Base-by-base conservation (phyloP, 768 basidiomycete species). In the Boletus huronensis region DNA sequence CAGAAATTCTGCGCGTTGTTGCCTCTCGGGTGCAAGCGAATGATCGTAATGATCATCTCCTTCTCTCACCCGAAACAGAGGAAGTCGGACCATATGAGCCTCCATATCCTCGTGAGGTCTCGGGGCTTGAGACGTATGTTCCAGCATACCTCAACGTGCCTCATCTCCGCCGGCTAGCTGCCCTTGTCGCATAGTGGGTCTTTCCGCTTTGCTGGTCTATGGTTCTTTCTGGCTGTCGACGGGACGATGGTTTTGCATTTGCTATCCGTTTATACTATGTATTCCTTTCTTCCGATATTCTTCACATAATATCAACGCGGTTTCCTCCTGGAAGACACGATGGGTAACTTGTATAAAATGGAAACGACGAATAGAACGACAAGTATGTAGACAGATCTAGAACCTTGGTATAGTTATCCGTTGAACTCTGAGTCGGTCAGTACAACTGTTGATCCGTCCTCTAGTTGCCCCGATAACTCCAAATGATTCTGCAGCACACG, bases 61-160 rank as follows among this genome's bases (percentile, higher is more conserved):
- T 99, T 54, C 85, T 99, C 48, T 85, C 93, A 29, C 95, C 96
- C 28, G 97, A 98, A 72, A 92, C 90, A 40, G 97, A 98, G 67
- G 97, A 98, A 74, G 96, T 97, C 21, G 93, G 93, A 26, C 88
- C 93, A 48, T 98, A 93, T 68, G 95, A 98, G 69, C 77, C 94
- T 43, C 95, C 97, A 2, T 79, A 95, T 51, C 91, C 95, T 21
- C 85, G 97, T 54, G 95, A 98, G 65, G 94, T 98, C 40, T 90
- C 90, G 2, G 96, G 93, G 21, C 75, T 99, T 62, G 97, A 98
- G 78, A 98, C 96, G 29, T 98, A 95, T 65, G 90, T 95, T 26
- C 93, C 93, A 36, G 88, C 92, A 62, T 93, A 93, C 67, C 81
- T 95, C 64, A 93, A 88, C 65, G 88, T 94, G 53, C 87, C 91